A percentile compares a stretch with the other conserved stretches of the same genome.
Evolutionary conservation across 2,329 filamentous ascomycete genomes (phyloP).

Genomic region (Ascochyta clinopodiicola): DNA sequence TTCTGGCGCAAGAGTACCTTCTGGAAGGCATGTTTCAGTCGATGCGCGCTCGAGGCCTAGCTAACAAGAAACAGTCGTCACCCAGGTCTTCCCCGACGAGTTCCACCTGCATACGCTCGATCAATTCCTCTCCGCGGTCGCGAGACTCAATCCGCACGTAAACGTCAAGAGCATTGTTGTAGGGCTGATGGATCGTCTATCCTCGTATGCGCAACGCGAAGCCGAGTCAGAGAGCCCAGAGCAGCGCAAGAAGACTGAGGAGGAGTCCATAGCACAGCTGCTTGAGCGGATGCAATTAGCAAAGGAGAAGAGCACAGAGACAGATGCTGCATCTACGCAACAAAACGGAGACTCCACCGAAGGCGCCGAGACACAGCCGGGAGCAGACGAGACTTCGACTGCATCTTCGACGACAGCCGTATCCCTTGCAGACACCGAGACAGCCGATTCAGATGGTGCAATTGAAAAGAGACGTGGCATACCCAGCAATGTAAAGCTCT

Average conservation of each 20-base stretch:
- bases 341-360: constrained; percentile 49
- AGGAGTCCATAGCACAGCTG: constrained; percentile 79
- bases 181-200: constrained; percentile 94
- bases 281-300: constrained; percentile 78
- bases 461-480: constrained; percentile 62
- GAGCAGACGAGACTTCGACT: constrained; percentile 37
- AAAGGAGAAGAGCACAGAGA: constrained; percentile 58
- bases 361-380: constrained; percentile 26
- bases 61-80: constrained; percentile 73
- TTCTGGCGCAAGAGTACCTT: constrained; percentile 95
- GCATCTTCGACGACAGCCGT: constrained; percentile 40
- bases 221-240: constrained; percentile 73
- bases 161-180: constrained; percentile 99
- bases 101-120: constrained; percentile 97
- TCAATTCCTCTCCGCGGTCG: constrained; percentile 91
- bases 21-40: constrained; percentile 67
- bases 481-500: constrained; percentile 82
- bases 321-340: constrained; percentile 29
- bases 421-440: constrained; percentile 45
- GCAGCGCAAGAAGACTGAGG: constrained; percentile 77
- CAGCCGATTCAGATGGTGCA: constrained; percentile 51
- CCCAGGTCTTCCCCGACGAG: constrained; percentile 98
- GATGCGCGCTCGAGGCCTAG: not conserved
- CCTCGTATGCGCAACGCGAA: constrained; percentile 92
- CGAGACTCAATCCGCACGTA: constrained; percentile 91